These are phyloP conservation scores for Fusarium sp. DNA, from an alignment of 2,329 filamentous ascomycete genomes.

Conservation along the genomic window DNA sequence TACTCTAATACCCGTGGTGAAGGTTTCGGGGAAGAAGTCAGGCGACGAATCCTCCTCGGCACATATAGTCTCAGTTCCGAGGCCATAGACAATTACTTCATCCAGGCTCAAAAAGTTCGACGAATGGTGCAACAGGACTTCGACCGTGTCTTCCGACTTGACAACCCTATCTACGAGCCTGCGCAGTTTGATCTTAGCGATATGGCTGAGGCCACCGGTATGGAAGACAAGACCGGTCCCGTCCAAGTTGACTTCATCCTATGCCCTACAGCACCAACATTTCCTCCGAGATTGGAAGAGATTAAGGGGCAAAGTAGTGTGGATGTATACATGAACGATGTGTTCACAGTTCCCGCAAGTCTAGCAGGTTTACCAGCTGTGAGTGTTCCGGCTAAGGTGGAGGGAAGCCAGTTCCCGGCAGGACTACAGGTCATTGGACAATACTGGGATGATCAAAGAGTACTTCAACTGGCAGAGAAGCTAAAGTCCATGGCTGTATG, in stretches of 20 bases:
- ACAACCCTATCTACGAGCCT: conserved; percentile 74
- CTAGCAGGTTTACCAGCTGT: conserved; percentile 90
- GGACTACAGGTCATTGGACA: conserved; percentile 86
- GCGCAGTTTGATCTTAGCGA: conserved; percentile 69
- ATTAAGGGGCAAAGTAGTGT: conserved; percentile 68
- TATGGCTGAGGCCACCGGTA: conserved; percentile 64
- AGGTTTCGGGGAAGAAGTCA: conserved; percentile 87
- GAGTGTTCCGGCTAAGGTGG: conserved; percentile 72
- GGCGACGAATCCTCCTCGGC: conserved; percentile 86
- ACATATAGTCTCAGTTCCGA: conserved; percentile 90
- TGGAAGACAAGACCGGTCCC: conserved; percentile 69
- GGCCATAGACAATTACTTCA: conserved; percentile 96
- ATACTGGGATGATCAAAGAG: conserved; percentile 77
- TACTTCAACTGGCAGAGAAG: conserved; percentile 69
- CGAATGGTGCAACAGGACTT: conserved; percentile 89
- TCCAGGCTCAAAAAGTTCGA: conserved; percentile 90
- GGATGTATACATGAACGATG: conserved; percentile 91
- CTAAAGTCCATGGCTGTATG: conserved; percentile 51
- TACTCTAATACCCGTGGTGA: conserved; percentile 81
- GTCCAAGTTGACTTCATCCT: conserved; percentile 85
- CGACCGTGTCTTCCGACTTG: conserved; percentile 77
- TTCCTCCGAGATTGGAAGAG: conserved; percentile 73
- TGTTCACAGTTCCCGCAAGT: conserved; percentile 95
- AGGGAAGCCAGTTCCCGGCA: conserved; percentile 51
- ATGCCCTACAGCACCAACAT: conserved; percentile 85